Percentiles rank a stretch among this genome's conserved stretches.
These are phyloP conservation scores for Kazachstania psychrophila DNA, from an alignment of 805 yeast species.

Conservation along the genomic window DNA sequence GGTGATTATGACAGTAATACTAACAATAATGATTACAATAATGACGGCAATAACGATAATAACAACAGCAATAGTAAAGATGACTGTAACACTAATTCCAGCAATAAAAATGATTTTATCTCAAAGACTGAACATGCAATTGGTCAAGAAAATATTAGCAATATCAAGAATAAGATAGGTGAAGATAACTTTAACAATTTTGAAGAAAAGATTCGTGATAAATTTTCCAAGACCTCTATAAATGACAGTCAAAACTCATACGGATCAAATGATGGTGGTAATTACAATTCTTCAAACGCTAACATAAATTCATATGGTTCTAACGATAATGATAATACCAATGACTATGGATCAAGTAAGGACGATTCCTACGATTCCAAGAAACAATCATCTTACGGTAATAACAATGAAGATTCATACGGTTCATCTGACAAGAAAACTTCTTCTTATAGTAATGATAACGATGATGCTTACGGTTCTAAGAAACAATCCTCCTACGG, in stretches of 20 bases:
- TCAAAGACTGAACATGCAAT: constrained; percentile 23
- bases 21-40: constrained; percentile 8
- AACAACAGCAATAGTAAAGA: constrained; percentile 22
- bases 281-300: constrained; percentile 26
- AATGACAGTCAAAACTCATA: no score
- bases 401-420: constrained; percentile 15
- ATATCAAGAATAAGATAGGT: constrained; percentile 27
- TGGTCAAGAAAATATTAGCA: constrained; percentile 26
- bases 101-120: constrained; percentile 22
- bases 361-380: constrained; percentile 21
- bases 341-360: constrained; percentile 9
- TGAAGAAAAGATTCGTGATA: constrained; percentile 23
- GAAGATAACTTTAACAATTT: constrained; percentile 25
- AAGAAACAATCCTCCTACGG: neutral
- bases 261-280: no score
- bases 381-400: constrained; percentile 18
- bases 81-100: constrained; percentile 23
- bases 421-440: constrained; percentile 13
- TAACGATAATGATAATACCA: constrained; percentile 12
- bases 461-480: neutral
- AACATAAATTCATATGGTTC: constrained; percentile 17
- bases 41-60: constrained; percentile 23
- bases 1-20: neutral
- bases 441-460: constrained; percentile 7
- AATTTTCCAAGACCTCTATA: constrained; percentile 22